Evolutionary conservation across 2,329 filamentous ascomycete species (phyloP).

Genomic region (Colletotrichum sp.): DNA sequence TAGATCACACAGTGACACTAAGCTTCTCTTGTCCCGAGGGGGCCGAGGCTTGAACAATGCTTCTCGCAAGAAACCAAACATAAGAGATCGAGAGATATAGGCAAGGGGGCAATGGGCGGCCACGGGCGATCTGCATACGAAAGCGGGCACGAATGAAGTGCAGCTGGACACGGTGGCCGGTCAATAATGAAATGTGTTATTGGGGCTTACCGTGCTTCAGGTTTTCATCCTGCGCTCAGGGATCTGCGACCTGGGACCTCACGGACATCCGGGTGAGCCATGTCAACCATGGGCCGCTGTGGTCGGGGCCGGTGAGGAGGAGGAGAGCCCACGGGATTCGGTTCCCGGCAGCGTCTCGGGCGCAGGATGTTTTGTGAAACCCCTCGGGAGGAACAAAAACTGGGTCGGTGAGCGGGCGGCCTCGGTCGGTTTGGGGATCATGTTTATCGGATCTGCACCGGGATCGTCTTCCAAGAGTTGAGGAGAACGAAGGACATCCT

Average conservation of each 20-base stretch:
- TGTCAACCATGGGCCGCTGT: background rate
- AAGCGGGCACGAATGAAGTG: background rate
- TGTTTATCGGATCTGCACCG: background rate
- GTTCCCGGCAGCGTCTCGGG: background rate
- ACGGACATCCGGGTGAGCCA: background rate
- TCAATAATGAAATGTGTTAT: background rate
- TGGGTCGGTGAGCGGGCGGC: background rate
- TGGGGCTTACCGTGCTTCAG: background rate
- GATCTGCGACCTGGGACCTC: background rate
- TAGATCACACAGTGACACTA: background rate
- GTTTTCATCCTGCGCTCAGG: background rate
- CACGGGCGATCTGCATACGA: background rate
- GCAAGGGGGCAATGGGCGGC: background rate
- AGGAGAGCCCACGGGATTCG: background rate
- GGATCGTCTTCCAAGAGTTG: background rate
- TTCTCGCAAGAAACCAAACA: background rate
- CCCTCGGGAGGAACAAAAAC: background rate
- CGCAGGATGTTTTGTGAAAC: background rate
- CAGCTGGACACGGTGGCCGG: background rate
- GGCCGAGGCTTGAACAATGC: background rate
- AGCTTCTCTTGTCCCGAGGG: background rate
- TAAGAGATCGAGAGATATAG: background rate
- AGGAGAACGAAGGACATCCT: background rate
- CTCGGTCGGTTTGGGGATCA: background rate
- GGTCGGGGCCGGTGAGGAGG: background rate